phyloP scores from a whole-genome alignment of 192 early-diverging fungal species.

The Allomyces javanicus region DNA sequence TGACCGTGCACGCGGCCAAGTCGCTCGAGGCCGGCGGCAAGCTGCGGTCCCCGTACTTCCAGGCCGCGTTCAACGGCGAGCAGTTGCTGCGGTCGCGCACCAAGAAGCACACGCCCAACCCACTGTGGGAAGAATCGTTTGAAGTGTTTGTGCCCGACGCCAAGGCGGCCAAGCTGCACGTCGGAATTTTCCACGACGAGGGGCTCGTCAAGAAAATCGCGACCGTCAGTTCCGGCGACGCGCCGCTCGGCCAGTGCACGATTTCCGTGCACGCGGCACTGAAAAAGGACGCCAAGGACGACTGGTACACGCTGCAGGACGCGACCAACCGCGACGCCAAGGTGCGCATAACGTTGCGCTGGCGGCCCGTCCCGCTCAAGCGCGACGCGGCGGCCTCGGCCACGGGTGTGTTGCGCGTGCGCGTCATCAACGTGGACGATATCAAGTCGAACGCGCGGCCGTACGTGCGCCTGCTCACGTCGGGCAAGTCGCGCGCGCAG shows the following conservation, averaged over 20 bases:
- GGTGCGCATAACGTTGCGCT: conserved; percentile 33
- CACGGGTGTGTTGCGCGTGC: conserved; percentile 59
- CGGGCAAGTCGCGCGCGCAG: conserved; percentile 38
- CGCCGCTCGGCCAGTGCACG: conserved; percentile 4
- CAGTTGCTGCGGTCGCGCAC: conserved; percentile 32
- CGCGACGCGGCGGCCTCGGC: conserved; percentile 37
- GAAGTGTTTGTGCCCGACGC: conserved; percentile 56
- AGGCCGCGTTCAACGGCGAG: conserved; percentile 32
- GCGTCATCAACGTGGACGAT: conserved; percentile 47
- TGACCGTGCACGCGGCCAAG: conserved; percentile 21
- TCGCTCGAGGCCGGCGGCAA: conserved; percentile 11
- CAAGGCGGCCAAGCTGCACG: conserved; percentile 26
- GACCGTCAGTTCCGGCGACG: conserved; percentile 7
- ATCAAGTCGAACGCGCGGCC: conserved; percentile 57
- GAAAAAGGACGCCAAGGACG: conserved; percentile 19
- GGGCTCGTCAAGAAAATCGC: conserved; percentile 20
- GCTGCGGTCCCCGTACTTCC: conserved; percentile 16
- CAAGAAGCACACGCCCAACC: conserved; percentile 53
- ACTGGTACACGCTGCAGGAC: conserved; percentile 44
- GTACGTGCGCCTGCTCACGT: conserved; percentile 55
- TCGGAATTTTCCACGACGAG: conserved; percentile 24
- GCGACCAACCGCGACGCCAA: conserved; percentile 29
- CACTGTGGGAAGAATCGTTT: conserved; percentile 53
- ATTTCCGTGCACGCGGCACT: conserved; percentile 16
- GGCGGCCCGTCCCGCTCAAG: conserved; percentile 64